Evolutionary conservation across 768 basidiomycete species (phyloP).

Genomic region (Austroboletus festivus): DNA sequence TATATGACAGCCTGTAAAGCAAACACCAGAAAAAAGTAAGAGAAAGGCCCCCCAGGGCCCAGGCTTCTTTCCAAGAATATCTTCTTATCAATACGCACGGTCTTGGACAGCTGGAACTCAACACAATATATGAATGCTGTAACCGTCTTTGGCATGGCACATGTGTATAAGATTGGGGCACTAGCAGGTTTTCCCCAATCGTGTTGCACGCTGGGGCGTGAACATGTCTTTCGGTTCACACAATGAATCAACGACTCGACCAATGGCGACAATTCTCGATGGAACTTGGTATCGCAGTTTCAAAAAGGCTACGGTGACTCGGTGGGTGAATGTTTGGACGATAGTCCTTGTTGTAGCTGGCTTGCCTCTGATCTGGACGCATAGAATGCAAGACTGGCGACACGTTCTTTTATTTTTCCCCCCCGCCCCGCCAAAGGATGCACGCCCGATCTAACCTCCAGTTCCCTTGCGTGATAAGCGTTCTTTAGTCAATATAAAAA

Average conservation of each 20-base stretch:
- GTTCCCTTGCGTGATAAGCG: constrained; percentile 9
- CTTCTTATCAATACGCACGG: constrained; percentile 18
- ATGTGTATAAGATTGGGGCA: background rate
- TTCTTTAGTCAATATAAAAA: background rate
- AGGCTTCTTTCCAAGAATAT: constrained; percentile 17
- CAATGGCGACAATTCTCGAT: no score
- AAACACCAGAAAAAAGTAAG: background rate
- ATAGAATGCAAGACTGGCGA: background rate
- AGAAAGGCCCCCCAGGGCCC: background rate
- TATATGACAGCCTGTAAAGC: no score
- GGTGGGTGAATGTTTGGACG: background rate
- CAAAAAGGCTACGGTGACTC: constrained; percentile 2
- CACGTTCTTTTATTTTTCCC: background rate
- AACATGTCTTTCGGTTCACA: constrained; percentile 1
- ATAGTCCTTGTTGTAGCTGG: background rate
- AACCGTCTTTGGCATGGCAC: constrained; percentile 16
- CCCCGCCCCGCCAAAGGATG: background rate
- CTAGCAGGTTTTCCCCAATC: background rate
- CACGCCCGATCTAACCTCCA: background rate
- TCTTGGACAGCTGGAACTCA: background rate
- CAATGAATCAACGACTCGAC: background rate
- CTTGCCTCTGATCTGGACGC: no score
- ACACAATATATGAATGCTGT: constrained; percentile 1
- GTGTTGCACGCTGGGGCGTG: background rate
- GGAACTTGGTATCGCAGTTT: background rate